Evolutionary conservation across 805 yeast species (phyloP).

Genomic region (Scheffersomyces stipitis): DNA sequence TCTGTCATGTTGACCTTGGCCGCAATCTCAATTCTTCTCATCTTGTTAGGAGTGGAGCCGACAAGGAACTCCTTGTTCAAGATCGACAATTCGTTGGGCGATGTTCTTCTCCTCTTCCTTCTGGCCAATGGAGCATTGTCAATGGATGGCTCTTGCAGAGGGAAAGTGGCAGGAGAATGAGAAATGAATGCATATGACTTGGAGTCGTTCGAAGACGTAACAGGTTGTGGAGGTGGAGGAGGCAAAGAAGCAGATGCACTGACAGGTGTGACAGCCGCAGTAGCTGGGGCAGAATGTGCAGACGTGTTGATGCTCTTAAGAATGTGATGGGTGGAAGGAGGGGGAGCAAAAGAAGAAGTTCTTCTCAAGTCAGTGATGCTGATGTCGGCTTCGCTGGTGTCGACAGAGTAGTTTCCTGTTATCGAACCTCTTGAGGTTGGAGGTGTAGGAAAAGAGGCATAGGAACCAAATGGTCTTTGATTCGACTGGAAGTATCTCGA

Average conservation of each 20-base stretch:
- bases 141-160: slow-evolving; percentile 75
- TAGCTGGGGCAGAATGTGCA: slow-evolving; percentile 2
- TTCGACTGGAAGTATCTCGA: slow-evolving; percentile 3
- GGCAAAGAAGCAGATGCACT: neutral
- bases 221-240: neutral
- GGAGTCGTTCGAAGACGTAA: slow-evolving; percentile 11
- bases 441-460: slow-evolving; percentile 4
- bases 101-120: slow-evolving; percentile 92
- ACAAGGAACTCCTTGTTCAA: slow-evolving; percentile 74
- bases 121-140: slow-evolving; percentile 93
- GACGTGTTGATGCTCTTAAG: neutral
- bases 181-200: slow-evolving; percentile 82
- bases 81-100: slow-evolving; percentile 80
- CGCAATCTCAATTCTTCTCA: slow-evolving; percentile 77
- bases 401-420: neutral
- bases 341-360: neutral
- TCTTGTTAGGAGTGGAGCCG: slow-evolving; percentile 80
- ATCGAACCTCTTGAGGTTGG: neutral
- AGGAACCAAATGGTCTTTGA: neutral
- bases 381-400: slow-evolving; percentile 10
- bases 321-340: neutral
- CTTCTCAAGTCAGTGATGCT: slow-evolving; percentile 7
- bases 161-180: slow-evolving; percentile 88
- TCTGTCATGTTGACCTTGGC: slow-evolving; percentile 87
- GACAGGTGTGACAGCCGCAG: slow-evolving; percentile 2